A percentile compares a stretch with the other conserved stretches of the same genome.
Evolutionary conservation across 495 filamentous ascomycete species (phyloP).

Genomic region (Articulospora tetracladia): DNA sequence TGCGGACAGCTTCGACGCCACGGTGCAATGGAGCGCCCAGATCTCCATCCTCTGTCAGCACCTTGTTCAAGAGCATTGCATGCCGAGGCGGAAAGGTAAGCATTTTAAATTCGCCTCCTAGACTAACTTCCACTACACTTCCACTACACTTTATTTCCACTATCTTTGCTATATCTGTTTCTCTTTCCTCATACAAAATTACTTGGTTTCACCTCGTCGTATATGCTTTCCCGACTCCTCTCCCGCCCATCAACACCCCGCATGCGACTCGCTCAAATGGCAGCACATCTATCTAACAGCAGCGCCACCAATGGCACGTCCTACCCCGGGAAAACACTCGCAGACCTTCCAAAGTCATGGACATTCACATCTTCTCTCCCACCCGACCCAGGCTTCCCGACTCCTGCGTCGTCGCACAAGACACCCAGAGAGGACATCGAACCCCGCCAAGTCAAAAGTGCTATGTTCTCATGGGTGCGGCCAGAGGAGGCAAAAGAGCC

Average conservation of each 20-base stretch:
- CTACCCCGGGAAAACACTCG: constrained; percentile 33
- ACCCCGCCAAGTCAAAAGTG: constrained; percentile 79
- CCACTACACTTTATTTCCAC: background rate
- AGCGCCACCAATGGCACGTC: constrained; percentile 31
- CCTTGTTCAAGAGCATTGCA: background rate
- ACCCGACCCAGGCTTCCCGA: constrained; percentile 74
- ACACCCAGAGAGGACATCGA: constrained; percentile 72
- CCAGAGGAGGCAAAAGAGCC: constrained; percentile 66
- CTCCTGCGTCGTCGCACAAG: constrained; percentile 72
- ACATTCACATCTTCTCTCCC: constrained; percentile 77
- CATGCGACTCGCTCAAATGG: constrained; percentile 46
- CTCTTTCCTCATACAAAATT: background rate
- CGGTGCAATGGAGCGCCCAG: background rate
- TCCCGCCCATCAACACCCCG: constrained; percentile 22
- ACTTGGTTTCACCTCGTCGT: constrained; percentile 5
- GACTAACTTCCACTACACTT: constrained; percentile 1
- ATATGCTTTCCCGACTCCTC: constrained; percentile 38
- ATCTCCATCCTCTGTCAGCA: constrained; percentile 6
- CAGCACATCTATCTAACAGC: constrained; percentile 45
- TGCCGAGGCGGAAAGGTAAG: background rate
- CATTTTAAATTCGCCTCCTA: background rate
- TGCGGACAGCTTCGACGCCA: background rate
- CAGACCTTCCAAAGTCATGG: constrained; percentile 80
- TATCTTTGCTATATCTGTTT: background rate
- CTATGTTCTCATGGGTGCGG: constrained; percentile 86